Conservation (phyloP, 2,329 filamentous ascomycete genomes). For the Dothistroma septosporum region DNA sequence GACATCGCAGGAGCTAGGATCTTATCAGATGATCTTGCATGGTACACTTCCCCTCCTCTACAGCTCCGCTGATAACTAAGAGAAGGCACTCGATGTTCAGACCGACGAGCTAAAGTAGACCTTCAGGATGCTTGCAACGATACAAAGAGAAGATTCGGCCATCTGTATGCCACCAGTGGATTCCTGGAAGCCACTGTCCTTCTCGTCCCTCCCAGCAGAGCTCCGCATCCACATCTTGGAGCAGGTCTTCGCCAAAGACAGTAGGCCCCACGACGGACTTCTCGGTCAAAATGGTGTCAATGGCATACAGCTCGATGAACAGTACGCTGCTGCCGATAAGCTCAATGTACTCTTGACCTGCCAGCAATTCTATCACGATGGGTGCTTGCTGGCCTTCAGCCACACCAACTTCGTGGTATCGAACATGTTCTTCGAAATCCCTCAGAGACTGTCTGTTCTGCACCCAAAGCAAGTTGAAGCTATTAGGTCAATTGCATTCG, state of each 20-base stretch:
- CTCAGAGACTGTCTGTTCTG: conserved; percentile 25
- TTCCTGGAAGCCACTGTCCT: neutral
- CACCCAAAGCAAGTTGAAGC: conserved; percentile 28
- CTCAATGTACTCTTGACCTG: conserved; percentile 38
- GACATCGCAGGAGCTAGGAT: neutral
- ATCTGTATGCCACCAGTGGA: neutral
- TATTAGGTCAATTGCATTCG: conserved; percentile 33
- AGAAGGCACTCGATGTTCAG: neutral
- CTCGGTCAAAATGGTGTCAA: conserved; percentile 14
- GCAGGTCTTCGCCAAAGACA: conserved; percentile 25
- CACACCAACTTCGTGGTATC: conserved; percentile 37
- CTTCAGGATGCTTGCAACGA: neutral
- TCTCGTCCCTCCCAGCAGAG: conserved; percentile 37
- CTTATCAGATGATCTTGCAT: neutral
- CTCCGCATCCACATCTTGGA: conserved; percentile 36
- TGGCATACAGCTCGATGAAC: conserved; percentile 27
- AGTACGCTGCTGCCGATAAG: conserved; percentile 27
- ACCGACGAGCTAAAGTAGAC: neutral
- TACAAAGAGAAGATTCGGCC: neutral
- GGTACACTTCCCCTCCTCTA: neutral
- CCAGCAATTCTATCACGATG: conserved; percentile 37
- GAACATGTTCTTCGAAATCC: conserved; percentile 33
- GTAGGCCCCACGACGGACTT: conserved; percentile 11
- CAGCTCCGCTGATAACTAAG: too few relatives aligned
- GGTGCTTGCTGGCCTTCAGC: conserved; percentile 34